Percentiles rank a stretch among this genome's conserved stretches.
Evolutionary conservation across 768 basidiomycete genomes (phyloP).

Genomic region (Kwoniella dejecticola): DNA sequence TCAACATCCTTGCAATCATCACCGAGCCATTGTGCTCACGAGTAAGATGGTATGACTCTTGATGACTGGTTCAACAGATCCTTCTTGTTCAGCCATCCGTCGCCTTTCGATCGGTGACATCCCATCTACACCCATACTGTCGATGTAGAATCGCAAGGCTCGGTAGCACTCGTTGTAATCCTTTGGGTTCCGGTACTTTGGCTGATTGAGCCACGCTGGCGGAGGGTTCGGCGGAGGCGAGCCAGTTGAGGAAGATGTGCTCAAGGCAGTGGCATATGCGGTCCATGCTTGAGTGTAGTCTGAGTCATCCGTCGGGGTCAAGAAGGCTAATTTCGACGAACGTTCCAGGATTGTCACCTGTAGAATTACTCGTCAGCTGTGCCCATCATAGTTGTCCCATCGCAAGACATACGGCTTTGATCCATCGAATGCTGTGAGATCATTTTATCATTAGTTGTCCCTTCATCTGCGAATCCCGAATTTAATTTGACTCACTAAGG

Average conservation of each 20-base stretch:
- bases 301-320: constrained; percentile 36
- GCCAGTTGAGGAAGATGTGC: neutral
- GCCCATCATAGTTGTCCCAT: no score
- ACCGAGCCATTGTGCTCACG: constrained; percentile 20
- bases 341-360: constrained; percentile 38
- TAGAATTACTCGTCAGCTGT: neutral
- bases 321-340: constrained; percentile 42
- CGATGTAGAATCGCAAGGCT: constrained; percentile 38
- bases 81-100: constrained; percentile 26
- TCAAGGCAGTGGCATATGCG: constrained; percentile 8
- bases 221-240: constrained; percentile 16
- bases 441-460: constrained; percentile 4
- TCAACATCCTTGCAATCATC: neutral
- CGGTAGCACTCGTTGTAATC: constrained; percentile 32
- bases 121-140: constrained; percentile 37
- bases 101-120: constrained; percentile 35
- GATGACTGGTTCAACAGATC: constrained; percentile 25
- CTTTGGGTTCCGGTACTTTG: constrained; percentile 36
- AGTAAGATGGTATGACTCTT: constrained; percentile 31
- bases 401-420: constrained; percentile 27
- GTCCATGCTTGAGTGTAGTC: constrained; percentile 37
- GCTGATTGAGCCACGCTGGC: constrained; percentile 39
- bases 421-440: constrained; percentile 31
- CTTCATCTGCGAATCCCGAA: neutral
- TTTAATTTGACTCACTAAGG: constrained; percentile 30